Evolutionary conservation across 768 basidiomycete species (phyloP).

Genomic region (Leccinum longicurvipes): DNA sequence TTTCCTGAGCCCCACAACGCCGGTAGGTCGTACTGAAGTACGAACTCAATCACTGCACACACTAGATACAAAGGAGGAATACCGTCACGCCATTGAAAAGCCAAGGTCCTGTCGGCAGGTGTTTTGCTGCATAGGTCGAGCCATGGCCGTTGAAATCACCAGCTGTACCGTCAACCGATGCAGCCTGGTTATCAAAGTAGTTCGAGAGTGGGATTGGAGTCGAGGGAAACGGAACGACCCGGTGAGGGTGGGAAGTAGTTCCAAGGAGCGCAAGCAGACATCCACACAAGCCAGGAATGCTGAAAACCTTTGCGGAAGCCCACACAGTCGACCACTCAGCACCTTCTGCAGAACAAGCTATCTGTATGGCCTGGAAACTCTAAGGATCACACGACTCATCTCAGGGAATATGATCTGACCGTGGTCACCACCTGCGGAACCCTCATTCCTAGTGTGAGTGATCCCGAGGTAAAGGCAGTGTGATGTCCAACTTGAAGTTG

Average conservation of each 20-base stretch:
- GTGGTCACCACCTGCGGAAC: not conserved
- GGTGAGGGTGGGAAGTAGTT: conserved; percentile 2
- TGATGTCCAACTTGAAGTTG: not conserved
- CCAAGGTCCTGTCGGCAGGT: conserved; percentile 40
- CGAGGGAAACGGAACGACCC: conserved; percentile 31
- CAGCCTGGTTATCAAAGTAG: conserved; percentile 43
- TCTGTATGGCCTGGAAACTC: conserved; percentile 7
- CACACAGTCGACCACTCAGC: conserved; percentile 5
- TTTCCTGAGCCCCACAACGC: conserved; percentile 35
- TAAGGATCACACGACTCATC: not conserved
- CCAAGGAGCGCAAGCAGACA: conserved; percentile 20
- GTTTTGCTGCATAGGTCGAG: conserved; percentile 39
- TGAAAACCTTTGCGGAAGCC: conserved; percentile 15
- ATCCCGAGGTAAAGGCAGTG: not conserved
- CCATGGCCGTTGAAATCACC: conserved; percentile 41
- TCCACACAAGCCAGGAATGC: conserved; percentile 22
- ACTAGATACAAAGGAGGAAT: not conserved
- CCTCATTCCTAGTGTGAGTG: not conserved
- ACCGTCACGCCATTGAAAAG: conserved; percentile 40
- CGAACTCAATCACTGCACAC: not conserved
- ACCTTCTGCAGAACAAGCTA: conserved; percentile 6
- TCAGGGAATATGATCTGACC: conserved; percentile 13
- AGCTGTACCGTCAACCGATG: conserved; percentile 35
- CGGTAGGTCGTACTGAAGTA: conserved; percentile 42
- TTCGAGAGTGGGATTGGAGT: conserved; percentile 26